A percentile compares a stretch with the other conserved stretches of the same genome.
phyloP scores from a whole-genome alignment of 2,329 filamentous ascomycete species.

The Trichoderma sp. region DNA sequence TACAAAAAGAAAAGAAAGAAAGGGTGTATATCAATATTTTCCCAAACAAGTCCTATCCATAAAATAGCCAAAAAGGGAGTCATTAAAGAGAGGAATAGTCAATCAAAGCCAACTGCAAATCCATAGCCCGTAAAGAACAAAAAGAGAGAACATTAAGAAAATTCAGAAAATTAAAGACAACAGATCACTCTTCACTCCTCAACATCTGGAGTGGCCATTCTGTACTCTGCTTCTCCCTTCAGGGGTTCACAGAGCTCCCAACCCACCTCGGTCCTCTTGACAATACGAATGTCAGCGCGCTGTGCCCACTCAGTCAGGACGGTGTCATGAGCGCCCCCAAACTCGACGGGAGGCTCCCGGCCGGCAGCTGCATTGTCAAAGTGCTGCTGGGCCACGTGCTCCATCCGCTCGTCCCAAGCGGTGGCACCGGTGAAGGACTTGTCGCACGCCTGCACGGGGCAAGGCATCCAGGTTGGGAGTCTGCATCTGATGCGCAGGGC shows the following conservation, averaged over 20 bases:
- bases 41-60: not conserved
- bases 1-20: not conserved
- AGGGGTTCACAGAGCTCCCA: slow-evolving; percentile 41
- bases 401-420: slow-evolving; percentile 81
- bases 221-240: slow-evolving; percentile 24
- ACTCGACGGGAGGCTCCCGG: slow-evolving; percentile 34
- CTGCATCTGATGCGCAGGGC: slow-evolving; percentile 63
- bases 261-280: slow-evolving; percentile 29
- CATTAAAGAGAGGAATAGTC: not conserved
- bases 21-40: not conserved
- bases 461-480: slow-evolving; percentile 61
- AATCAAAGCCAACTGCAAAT: not conserved
- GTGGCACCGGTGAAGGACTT: slow-evolving; percentile 59
- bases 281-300: slow-evolving; percentile 35
- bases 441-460: slow-evolving; percentile 63
- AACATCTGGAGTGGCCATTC: not conserved
- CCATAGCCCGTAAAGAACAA: not conserved
- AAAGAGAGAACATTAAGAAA: not conserved
- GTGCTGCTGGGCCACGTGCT: slow-evolving; percentile 77
- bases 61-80: not conserved
- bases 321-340: slow-evolving; percentile 42
- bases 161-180: not conserved
- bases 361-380: slow-evolving; percentile 55
- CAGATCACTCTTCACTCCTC: not conserved
- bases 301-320: slow-evolving; percentile 46